Evolutionary conservation across 805 yeast genomes (phyloP).

Genomic region (Danielia oregonensis): DNA sequence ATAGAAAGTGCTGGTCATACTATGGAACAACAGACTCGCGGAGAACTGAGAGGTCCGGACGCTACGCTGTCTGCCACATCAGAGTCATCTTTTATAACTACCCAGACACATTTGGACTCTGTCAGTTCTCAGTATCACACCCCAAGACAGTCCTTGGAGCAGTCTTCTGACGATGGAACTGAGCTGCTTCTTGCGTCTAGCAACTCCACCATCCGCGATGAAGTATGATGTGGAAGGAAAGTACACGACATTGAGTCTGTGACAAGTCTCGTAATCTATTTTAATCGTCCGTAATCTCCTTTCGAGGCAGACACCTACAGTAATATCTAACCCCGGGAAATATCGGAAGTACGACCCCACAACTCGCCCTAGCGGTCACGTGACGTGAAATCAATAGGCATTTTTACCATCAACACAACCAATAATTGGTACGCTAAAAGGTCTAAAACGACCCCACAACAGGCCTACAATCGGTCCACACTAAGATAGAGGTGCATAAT

Average conservation of each 20-base stretch:
- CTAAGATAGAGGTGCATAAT: no score
- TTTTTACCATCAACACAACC: no score
- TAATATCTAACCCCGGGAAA: background rate
- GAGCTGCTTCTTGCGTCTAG: background rate
- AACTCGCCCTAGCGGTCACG: no score
- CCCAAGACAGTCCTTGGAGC: background rate
- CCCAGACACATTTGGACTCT: conserved; percentile 5
- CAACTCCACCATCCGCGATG: background rate
- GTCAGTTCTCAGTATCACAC: conserved; percentile 3
- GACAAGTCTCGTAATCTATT: no score
- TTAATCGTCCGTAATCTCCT: no score
- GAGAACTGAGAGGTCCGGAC: background rate
- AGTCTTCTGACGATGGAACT: background rate
- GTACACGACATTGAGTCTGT: no score
- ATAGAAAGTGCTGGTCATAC: background rate
- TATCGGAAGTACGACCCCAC: background rate
- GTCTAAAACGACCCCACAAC: no score
- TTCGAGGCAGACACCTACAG: no score
- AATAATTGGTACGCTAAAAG: no score
- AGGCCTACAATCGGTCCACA: no score
- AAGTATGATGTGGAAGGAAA: no score
- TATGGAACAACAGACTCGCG: background rate
- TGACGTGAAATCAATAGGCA: no score
- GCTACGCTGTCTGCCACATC: conserved; percentile 1
- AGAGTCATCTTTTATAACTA: conserved; percentile 7